phyloP scores from a whole-genome alignment of 768 basidiomycete species.

The Termitomyces sp. region DNA sequence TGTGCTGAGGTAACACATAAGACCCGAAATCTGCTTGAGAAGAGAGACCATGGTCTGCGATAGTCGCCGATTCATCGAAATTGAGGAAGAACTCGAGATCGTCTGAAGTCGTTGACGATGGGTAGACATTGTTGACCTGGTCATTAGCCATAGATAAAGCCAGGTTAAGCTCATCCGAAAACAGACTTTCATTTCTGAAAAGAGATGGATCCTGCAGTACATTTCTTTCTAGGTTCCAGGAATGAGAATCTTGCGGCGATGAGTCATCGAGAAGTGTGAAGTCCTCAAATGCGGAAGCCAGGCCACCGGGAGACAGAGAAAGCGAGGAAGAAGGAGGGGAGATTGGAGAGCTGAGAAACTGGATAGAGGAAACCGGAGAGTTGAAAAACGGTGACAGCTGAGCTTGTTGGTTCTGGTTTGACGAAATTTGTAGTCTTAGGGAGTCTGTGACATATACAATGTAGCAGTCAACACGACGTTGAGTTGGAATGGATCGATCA shows the following conservation, averaged over 20 bases:
- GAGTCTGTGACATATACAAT: background rate
- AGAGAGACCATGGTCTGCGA: background rate
- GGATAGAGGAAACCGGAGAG: constrained; percentile 3
- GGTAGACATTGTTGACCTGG: background rate
- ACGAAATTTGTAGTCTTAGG: background rate
- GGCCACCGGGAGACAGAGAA: constrained; percentile 6
- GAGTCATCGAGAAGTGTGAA: constrained; percentile 2
- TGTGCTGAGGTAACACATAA: background rate
- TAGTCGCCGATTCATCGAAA: background rate
- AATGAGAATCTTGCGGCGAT: background rate
- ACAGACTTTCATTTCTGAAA: background rate
- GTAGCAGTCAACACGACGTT: background rate
- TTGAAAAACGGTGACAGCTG: background rate
- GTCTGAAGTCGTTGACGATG: background rate
- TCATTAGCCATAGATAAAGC: background rate
- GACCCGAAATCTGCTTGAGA: background rate
- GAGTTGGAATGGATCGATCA: background rate
- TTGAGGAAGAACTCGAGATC: constrained; percentile 1
- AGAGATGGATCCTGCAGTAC: background rate
- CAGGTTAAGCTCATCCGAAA: background rate
- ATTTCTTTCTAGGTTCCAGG: constrained; percentile 1
- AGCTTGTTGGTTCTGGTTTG: background rate
- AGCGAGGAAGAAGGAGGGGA: constrained; percentile 4
- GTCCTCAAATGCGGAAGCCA: background rate
- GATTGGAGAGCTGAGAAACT: constrained; percentile 2